Base-by-base conservation (phyloP, 2,329 filamentous ascomycete species). In the Seiridium cupressi region DNA sequence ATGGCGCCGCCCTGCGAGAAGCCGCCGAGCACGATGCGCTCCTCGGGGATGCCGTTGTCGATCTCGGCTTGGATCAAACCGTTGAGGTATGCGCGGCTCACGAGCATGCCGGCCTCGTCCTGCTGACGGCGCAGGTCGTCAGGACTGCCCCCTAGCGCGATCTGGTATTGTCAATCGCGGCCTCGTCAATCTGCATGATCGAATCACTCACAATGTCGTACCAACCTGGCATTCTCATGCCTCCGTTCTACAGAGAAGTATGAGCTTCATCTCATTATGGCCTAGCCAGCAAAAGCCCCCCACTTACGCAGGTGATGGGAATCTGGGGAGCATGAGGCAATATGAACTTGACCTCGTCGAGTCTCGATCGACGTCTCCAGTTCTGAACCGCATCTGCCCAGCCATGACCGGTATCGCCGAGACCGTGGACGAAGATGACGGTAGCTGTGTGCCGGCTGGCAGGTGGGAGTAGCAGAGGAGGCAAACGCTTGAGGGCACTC, bases 311-410 rank as follows among this genome's bases (percentile, higher is more conserved):
- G n/a, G 92, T 93, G 72, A 97, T 92, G 38, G 93, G 92, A 58
- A 96, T 95, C 44, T 76, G 78, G 4, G 94, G 93, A 35, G 95
- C 95, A 78, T 97, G 91, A 13, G 95, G 95, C 74, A 99, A 89
- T 71, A 99, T 86, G 75, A 98, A 98, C 72, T 94, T 90, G 73
- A 97, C 91, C 76, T 97, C 90, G 60, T 93, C 86, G 64, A 98
- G 92, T 70, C 89, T 89, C 74, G 87, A 85, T 56, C 91, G 85
- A 40, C 89, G 84, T 59, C 92, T 88, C 89, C 90, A 97, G 76
- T 94, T 92, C 79, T 96, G 89, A 38, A 95, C 92, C 26, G 95
- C 85, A 60, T 86, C 87, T 49, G 90, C 84, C 93, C 91, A 94
- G 66, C 91, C 91, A 66, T 85, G 81, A 48, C 90, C 91, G 36